Evolutionary conservation across 305 asterid species (phyloP).

Genomic region (Lippia alba): DNA sequence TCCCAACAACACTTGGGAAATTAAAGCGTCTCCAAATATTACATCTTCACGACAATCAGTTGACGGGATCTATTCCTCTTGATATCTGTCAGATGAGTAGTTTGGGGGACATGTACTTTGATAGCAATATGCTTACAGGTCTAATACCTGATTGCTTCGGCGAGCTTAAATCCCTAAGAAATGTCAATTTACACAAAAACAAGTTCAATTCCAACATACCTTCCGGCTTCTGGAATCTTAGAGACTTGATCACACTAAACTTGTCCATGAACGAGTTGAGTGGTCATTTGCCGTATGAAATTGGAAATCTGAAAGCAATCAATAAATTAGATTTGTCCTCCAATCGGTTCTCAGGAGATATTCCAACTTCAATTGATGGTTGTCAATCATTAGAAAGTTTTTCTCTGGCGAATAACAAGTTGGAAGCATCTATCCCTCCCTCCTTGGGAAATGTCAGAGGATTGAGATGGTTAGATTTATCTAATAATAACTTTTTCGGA

Average conservation of each 20-base stretch:
- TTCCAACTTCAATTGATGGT: conserved; percentile 30
- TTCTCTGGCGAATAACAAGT: background rate
- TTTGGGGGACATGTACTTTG: conserved; percentile 27
- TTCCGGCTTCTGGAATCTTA: conserved; percentile 31
- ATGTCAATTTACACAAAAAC: conserved; percentile 13
- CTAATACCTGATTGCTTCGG: conserved; percentile 33
- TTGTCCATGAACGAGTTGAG: conserved; percentile 33
- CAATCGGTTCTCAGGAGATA: conserved; percentile 34
- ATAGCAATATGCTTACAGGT: conserved; percentile 29
- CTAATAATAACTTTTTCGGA: background rate
- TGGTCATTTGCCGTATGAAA: conserved; percentile 37
- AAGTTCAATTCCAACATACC: conserved; percentile 32
- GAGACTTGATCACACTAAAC: conserved; percentile 14
- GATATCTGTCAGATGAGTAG: conserved; percentile 28
- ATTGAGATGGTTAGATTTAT: conserved; percentile 14
- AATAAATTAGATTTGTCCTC: conserved; percentile 12
- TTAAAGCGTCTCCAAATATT: conserved; percentile 26
- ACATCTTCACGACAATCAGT: background rate
- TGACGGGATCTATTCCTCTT: conserved; percentile 18
- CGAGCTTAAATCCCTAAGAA: conserved; percentile 25
- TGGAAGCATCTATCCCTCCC: conserved; percentile 33
- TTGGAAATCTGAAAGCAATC: conserved; percentile 27
- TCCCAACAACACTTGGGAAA: conserved; percentile 30
- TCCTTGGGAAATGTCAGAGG: conserved; percentile 26
- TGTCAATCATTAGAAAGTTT: background rate